Base-by-base conservation (phyloP, 2,329 filamentous ascomycete species). In the Chrysoporthe cubensis region DNA sequence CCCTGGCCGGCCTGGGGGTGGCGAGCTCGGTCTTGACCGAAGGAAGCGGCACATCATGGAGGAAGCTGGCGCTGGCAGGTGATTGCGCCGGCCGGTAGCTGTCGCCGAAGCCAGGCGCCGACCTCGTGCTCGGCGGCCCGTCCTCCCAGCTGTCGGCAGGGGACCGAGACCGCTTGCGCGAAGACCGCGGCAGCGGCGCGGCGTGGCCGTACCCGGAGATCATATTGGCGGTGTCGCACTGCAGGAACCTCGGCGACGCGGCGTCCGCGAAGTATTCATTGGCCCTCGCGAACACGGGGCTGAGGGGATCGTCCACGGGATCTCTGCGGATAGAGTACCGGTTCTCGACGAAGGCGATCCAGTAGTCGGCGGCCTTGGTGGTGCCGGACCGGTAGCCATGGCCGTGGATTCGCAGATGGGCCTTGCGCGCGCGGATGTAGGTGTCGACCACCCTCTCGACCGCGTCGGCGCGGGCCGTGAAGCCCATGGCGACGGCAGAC, bases 121-220 rank as follows among this genome's bases (percentile, higher is more conserved):
- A 56, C 34, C 68, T 70, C 11, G 68, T 34, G 43, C 43, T 52
- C 8, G 58, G 62, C 3, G 59, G n/a, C 13, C 32, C 42, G 4
- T 18, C 16, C 6, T 32, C 46, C 44, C 32, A 18, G 37, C 26
- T 21, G 9, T 52, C 58, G 3, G 66, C 62, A 9, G 59, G 52
- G 4, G 65, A 66, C 7, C 68, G 66, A 14, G 65, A 66, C 14
- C 68, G 58, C 34, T 70, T 70, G 34, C 62, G 59, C 40, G 56
- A 16, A 40, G 16, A 42, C 5, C 42, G 54, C 26, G 26, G 26
- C 26, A 26, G 26, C 26, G 26, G 26, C 26, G 26, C 26, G 58
- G 9, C n/a, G 40, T 40, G n/a, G 4, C 11, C 13, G 7, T 5
- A 13, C 8, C 9, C 42, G 59, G 16, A 6, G 40, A 61, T 42